Evolutionary conservation across 2,329 filamentous ascomycete species (phyloP).

Genomic region (Sclerotinia sclerotiorum): DNA sequence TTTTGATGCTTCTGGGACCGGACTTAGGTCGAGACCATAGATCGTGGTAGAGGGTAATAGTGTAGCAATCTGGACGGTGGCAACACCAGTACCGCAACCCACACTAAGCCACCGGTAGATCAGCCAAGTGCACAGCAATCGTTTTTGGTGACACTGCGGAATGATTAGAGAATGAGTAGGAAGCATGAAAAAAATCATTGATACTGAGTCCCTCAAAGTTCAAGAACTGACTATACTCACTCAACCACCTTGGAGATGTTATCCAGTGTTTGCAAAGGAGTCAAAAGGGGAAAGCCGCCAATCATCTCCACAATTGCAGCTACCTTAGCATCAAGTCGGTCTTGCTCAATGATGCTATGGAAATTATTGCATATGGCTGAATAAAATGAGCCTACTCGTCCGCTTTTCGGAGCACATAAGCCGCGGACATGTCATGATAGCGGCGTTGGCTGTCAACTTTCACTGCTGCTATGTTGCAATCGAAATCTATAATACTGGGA

Average conservation of each 20-base stretch:
- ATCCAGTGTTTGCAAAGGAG: neutral
- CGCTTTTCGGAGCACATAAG: constrained; percentile 21
- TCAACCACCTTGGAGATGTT: constrained; percentile 9
- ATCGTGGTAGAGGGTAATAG: constrained; percentile 15
- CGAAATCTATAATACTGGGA: neutral
- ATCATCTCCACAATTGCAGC: constrained; percentile 23
- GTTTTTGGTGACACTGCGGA: neutral
- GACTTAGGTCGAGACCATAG: constrained; percentile 18
- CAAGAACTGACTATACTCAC: neutral
- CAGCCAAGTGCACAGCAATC: neutral
- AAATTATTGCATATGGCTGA: neutral
- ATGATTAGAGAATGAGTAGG: neutral
- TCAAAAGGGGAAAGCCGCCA: constrained; percentile 15
- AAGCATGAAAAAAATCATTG: neutral
- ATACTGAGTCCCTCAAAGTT: neutral
- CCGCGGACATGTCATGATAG: constrained; percentile 15
- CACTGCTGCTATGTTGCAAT: constrained; percentile 5
- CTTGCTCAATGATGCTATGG: constrained; percentile 11
- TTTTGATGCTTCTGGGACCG: constrained; percentile 3
- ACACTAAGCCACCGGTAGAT: neutral
- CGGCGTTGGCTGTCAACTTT: neutral
- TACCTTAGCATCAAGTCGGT: constrained; percentile 19
- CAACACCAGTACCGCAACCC: constrained; percentile 18
- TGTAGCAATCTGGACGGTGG: constrained; percentile 16
- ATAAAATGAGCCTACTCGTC: constrained; percentile 14